Conservation (phyloP, 129 eudicot species). For the Flaveria brownii region DNA sequence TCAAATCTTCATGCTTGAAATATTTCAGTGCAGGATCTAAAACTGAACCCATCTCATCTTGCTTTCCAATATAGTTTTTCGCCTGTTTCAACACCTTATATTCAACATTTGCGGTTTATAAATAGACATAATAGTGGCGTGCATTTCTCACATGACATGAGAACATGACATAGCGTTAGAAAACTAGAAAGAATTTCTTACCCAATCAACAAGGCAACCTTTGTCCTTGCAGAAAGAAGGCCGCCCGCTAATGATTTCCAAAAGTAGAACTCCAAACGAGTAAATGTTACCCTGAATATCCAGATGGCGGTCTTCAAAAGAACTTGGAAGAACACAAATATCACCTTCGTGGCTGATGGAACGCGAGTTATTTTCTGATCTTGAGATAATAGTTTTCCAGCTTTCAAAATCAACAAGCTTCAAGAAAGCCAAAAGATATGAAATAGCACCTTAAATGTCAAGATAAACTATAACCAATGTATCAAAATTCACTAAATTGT, state of each 20-base stretch:
- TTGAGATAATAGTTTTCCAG: conserved; percentile 75
- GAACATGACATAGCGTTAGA: background rate
- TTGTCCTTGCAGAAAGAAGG: conserved; percentile 77
- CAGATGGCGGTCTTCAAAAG: conserved; percentile 63
- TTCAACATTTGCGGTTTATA: conserved; percentile 4
- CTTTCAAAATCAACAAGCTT: conserved; percentile 97
- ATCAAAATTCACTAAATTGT: background rate
- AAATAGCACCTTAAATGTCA: background rate
- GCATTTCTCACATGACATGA: background rate
- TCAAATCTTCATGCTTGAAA: conserved; percentile 65
- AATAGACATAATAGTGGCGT: background rate
- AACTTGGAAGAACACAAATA: conserved; percentile 72
- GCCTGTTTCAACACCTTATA: conserved; percentile 52
- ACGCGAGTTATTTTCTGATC: conserved; percentile 84
- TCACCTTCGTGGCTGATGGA: conserved; percentile 73
- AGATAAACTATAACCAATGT: conserved; percentile 5
- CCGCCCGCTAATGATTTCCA: conserved; percentile 85
- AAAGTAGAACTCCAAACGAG: conserved; percentile 81
- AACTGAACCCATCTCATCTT: conserved; percentile 56
- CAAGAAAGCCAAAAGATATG: conserved; percentile 13
- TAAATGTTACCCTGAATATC: conserved; percentile 80
- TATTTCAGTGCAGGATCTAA: conserved; percentile 81
- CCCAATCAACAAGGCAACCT: conserved; percentile 92
- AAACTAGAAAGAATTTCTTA: conserved; percentile 29
- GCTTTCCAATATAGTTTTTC: conserved; percentile 59